Conservation (phyloP, 2,329 filamentous ascomycete genomes). For the Tolypocladium pustulatum region DNA sequence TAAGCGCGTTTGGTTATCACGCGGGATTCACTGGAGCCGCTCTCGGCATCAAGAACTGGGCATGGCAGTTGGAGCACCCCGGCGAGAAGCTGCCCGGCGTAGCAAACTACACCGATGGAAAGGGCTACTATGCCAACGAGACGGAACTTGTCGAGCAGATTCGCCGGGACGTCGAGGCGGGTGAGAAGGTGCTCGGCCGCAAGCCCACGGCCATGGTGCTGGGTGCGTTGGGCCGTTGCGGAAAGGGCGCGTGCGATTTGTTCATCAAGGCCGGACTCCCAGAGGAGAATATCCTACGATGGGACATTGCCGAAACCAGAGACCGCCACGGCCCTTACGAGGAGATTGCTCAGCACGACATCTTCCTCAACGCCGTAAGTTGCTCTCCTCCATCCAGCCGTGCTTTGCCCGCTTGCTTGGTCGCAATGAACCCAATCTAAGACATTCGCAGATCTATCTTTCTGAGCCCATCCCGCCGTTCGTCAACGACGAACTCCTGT, state of each 20-base stretch:
- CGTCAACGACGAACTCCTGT: constrained; percentile 59
- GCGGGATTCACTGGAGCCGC: constrained; percentile 70
- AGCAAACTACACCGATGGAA: constrained; percentile 23
- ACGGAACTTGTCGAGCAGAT: constrained; percentile 34
- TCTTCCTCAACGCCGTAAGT: constrained; percentile 58
- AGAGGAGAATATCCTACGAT: constrained; percentile 36
- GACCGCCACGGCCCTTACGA: constrained; percentile 60
- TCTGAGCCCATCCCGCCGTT: constrained; percentile 50
- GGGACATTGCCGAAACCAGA: constrained; percentile 69
- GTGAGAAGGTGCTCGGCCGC: constrained; percentile 58
- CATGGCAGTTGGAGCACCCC: constrained; percentile 66
- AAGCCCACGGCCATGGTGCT: constrained; percentile 76
- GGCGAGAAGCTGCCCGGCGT: constrained; percentile 51
- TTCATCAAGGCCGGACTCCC: constrained; percentile 57
- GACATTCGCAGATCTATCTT: constrained; percentile 6
- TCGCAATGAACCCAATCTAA: too few relatives aligned
- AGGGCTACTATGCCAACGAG: constrained; percentile 64
- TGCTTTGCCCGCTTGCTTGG: background rate
- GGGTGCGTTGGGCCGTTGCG: constrained; percentile 75
- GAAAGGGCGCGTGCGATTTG: constrained; percentile 72
- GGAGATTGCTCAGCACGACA: constrained; percentile 65
- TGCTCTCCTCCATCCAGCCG: too few relatives aligned
- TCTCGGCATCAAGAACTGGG: constrained; percentile 70
- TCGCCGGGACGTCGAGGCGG: constrained; percentile 41
- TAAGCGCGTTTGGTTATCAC: constrained; percentile 63